Evolutionary conservation across 129 eudicot species (phyloP).

Genomic region (Pittosporum tobira): DNA sequence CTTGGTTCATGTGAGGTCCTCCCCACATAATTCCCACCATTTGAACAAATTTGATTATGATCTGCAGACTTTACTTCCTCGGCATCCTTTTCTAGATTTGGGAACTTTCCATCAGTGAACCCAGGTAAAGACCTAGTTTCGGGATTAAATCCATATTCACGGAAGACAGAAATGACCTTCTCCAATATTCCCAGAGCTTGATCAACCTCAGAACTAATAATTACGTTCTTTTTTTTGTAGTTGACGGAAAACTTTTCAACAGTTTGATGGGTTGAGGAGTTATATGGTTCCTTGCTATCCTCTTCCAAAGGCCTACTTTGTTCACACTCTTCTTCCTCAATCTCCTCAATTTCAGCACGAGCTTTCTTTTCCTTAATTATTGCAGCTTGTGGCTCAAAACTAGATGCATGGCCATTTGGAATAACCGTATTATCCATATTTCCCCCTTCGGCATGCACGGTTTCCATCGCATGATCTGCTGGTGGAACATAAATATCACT

Average conservation of each 20-base stretch:
- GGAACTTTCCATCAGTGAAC: conserved; percentile 8
- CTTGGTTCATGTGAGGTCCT: conserved; percentile 31
- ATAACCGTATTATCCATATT: neutral
- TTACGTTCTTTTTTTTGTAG: conserved; percentile 21
- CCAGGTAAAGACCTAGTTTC: conserved; percentile 20
- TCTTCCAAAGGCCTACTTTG: conserved; percentile 16
- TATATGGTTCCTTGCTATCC: conserved; percentile 1
- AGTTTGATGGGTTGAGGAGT: conserved; percentile 8
- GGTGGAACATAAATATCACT: conserved; percentile 15
- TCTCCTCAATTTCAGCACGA: conserved; percentile 55
- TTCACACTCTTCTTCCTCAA: conserved; percentile 33
- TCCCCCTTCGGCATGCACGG: neutral
- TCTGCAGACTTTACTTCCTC: conserved; percentile 21
- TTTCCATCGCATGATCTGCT: conserved; percentile 14
- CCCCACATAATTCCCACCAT: neutral
- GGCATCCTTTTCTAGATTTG: conserved; percentile 18
- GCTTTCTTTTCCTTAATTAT: conserved; percentile 13
- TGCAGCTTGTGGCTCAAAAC: conserved; percentile 5
- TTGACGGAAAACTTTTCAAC: conserved; percentile 6
- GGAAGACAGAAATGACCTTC: conserved; percentile 47
- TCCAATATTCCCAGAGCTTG: conserved; percentile 69
- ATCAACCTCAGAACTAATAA: conserved; percentile 57
- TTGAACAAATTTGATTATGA: conserved; percentile 10
- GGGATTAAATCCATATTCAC: conserved; percentile 31
- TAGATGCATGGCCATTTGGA: conserved; percentile 5